Evolutionary conservation across 306 rosid genomes (phyloP).

Genomic region (Spatholobus suberectus): DNA sequence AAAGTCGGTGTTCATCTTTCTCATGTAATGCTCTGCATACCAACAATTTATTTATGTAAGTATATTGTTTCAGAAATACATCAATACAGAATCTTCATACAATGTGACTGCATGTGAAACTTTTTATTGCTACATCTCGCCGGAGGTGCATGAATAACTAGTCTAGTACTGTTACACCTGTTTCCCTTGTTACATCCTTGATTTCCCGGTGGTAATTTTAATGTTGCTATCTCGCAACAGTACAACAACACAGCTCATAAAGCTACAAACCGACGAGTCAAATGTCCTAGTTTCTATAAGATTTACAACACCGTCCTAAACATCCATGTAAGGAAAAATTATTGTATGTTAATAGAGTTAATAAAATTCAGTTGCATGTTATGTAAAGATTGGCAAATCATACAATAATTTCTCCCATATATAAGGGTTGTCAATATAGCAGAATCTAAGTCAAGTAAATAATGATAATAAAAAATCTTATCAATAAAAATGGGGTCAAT

Average conservation of each 20-base stretch:
- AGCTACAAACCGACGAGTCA: background rate
- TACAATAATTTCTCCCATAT: no score
- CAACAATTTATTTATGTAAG: background rate
- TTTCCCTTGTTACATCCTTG: slow-evolving; percentile 4
- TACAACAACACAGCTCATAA: background rate
- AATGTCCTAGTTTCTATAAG: background rate
- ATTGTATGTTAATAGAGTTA: no score
- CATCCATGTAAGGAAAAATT: no score
- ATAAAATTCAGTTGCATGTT: no score
- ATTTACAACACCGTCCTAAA: no score
- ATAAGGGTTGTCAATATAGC: background rate
- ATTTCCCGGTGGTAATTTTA: background rate
- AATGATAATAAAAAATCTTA: background rate
- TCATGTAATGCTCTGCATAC: slow-evolving; percentile 80
- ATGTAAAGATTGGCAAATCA: no score
- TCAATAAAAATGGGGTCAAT: background rate
- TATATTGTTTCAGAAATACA: background rate
- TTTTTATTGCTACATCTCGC: slow-evolving; percentile 19
- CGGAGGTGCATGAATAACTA: background rate
- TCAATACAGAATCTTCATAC: background rate
- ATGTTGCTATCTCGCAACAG: background rate
- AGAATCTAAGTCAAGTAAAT: slow-evolving; percentile 1
- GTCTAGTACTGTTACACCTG: background rate
- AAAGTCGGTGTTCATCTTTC: slow-evolving; percentile 58
- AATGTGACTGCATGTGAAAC: slow-evolving; percentile 8